Evolutionary conservation across 805 yeast species (phyloP).

Genomic region (Sugiyamaella marilandica): DNA sequence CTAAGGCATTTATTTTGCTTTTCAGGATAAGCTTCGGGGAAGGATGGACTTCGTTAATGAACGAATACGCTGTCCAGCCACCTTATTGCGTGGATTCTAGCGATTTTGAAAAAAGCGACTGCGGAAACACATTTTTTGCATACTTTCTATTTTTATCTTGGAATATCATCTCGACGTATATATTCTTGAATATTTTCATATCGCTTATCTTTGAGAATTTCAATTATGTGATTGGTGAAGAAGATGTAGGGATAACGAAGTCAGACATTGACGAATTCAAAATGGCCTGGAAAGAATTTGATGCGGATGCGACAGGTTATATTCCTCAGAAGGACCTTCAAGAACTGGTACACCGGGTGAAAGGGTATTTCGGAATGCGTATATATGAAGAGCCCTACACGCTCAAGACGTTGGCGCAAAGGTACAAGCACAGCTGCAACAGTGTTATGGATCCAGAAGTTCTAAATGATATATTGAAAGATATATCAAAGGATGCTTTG

Average conservation of each 20-base stretch:
- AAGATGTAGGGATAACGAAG: conserved; percentile 30
- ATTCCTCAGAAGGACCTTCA: conserved; percentile 54
- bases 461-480: not conserved
- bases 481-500: not conserved
- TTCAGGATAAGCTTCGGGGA: conserved; percentile 89
- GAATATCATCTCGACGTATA: conserved; percentile 90
- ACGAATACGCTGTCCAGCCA: conserved; percentile 55
- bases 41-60: conserved; percentile 89
- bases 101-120: conserved; percentile 52
- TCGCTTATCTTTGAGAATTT: conserved; percentile 84
- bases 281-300: conserved; percentile 66
- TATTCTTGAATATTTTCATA: conserved; percentile 81
- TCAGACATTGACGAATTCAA: conserved; percentile 71
- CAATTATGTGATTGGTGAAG: conserved; percentile 67
- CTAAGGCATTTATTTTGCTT: conserved; percentile 68
- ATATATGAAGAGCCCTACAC: conserved; percentile 55
- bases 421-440: conserved; percentile 26
- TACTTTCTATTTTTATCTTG: conserved; percentile 64
- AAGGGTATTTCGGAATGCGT: conserved; percentile 69
- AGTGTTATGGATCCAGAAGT: not conserved
- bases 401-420: conserved; percentile 43
- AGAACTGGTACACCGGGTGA: conserved; percentile 52
- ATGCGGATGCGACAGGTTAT: conserved; percentile 71
- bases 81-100: conserved; percentile 58
- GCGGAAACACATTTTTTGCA: conserved; percentile 62